A percentile compares a stretch with the other conserved stretches of the same genome.
phyloP scores from a whole-genome alignment of 495 filamentous ascomycete genomes.

The Penicillium psychrofluorescens region DNA sequence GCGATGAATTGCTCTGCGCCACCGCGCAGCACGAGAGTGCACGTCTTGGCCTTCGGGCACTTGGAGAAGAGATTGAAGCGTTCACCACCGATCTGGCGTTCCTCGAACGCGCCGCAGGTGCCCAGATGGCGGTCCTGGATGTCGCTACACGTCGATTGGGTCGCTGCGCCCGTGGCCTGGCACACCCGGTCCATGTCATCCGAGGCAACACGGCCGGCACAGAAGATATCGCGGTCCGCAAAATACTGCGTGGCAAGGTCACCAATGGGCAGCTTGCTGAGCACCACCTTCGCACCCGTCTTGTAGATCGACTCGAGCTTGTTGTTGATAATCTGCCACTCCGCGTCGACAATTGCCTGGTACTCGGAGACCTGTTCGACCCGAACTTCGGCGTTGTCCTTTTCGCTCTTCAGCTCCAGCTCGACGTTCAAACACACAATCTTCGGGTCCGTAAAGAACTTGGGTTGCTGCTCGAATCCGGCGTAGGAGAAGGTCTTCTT shows the following conservation, averaged over 20 bases:
- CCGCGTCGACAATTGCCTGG: slow-evolving; percentile 97
- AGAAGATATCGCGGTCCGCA: slow-evolving; percentile 97
- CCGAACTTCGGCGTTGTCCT: slow-evolving; percentile 96
- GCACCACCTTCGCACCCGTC: slow-evolving; percentile 91
- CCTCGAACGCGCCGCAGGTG: slow-evolving; percentile 84
- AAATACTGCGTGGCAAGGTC: slow-evolving; percentile 97
- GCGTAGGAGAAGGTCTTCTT: slow-evolving; percentile 99
- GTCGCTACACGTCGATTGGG: slow-evolving; percentile 95
- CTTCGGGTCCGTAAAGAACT: slow-evolving; percentile 85
- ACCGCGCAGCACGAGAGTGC: slow-evolving; percentile 89
- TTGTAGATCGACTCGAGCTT: slow-evolving; percentile 91
- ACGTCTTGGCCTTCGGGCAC: slow-evolving; percentile 91
- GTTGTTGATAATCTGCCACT: slow-evolving; percentile 99
- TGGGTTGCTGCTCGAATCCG: slow-evolving; percentile 98
- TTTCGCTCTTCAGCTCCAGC: slow-evolving; percentile 94
- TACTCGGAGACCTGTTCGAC: slow-evolving; percentile 99
- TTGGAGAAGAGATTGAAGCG: slow-evolving; percentile 97
- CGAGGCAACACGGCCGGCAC: slow-evolving; percentile 84
- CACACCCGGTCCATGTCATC: slow-evolving; percentile 96
- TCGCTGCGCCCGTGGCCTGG: slow-evolving; percentile 83
- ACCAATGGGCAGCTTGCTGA: slow-evolving; percentile 95
- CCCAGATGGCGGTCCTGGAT: slow-evolving; percentile 85
- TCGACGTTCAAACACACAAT: slow-evolving; percentile 97
- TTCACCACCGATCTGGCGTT: slow-evolving; percentile 94
- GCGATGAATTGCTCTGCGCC: slow-evolving; percentile 99